Percentiles rank a stretch among this genome's conserved stretches.
Conservation (phyloP, 495 filamentous ascomycete species). For the Xanthoparmelia taractica region DNA sequence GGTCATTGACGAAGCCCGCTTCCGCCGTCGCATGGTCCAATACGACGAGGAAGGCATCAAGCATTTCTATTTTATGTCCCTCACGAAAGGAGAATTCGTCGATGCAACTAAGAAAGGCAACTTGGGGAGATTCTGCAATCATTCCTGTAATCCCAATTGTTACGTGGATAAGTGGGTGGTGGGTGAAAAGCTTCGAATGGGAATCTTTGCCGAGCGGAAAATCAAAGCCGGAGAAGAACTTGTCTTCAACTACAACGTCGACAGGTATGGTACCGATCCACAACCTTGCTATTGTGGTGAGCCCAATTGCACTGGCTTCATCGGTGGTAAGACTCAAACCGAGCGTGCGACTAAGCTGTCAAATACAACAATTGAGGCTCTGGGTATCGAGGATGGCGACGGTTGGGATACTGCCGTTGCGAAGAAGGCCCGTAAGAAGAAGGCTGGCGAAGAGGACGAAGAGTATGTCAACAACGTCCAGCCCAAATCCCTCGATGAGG, state of each 20-base stretch:
- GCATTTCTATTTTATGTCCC: constrained; percentile 99
- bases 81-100: constrained; percentile 92
- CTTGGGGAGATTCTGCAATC: constrained; percentile 95
- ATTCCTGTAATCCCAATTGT: constrained; percentile 98
- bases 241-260: constrained; percentile 99
- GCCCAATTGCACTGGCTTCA: constrained; percentile 89
- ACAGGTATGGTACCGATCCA: constrained; percentile 93
- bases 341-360: constrained; percentile 90
- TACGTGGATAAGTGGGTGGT: constrained; percentile 99
- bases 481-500: constrained; percentile 74
- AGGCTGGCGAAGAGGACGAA: constrained; percentile 88
- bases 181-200: constrained; percentile 97
- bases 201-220: constrained; percentile 86
- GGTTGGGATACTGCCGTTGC: constrained; percentile 84
- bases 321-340: constrained; percentile 95
- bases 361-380: constrained; percentile 81
- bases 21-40: constrained; percentile 77
- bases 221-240: constrained; percentile 89
- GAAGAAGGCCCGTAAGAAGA: constrained; percentile 87
- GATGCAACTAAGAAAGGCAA: constrained; percentile 97
- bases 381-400: constrained; percentile 90
- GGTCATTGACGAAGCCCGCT: constrained; percentile 87
- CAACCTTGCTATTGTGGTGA: constrained; percentile 96
- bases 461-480: constrained; percentile 90
- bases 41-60: constrained; percentile 95